A percentile compares a stretch with the other conserved stretches of the same genome.
These are phyloP conservation scores for Dysphania ambrosioides DNA, from an alignment of 148 eudicot genomes.

Conservation along the genomic window DNA sequence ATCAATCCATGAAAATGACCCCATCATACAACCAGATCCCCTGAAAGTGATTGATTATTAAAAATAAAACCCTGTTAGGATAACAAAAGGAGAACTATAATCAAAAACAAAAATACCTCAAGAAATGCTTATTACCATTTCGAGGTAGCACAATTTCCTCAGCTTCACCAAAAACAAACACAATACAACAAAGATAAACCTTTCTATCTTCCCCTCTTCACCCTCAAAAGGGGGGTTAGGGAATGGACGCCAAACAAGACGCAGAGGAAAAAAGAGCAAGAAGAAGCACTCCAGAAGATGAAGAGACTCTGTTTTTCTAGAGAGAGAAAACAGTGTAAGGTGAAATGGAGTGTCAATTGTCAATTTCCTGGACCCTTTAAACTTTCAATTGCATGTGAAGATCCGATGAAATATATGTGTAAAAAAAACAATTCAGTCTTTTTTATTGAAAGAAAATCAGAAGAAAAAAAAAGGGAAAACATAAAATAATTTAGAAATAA, in stretches of 20 bases:
- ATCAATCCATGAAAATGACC: slow-evolving; percentile 27
- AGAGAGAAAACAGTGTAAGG: slow-evolving; percentile 14
- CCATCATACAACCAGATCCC: slow-evolving; percentile 21
- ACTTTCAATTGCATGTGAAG: slow-evolving; percentile 32
- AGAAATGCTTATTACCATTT: slow-evolving; percentile 25
- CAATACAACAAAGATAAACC: not conserved
- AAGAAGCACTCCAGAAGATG: no score
- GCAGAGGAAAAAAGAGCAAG: not conserved
- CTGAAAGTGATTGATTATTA: slow-evolving; percentile 21
- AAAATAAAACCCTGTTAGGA: slow-evolving; percentile 4
- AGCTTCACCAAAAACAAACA: slow-evolving; percentile 13
- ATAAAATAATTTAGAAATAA: no score
- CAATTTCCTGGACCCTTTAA: slow-evolving; percentile 27
- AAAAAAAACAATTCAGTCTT: no score
- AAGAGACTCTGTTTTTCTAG: slow-evolving; percentile 3
- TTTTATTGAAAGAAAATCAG: not conserved
- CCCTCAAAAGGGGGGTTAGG: not conserved
- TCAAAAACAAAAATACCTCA: no score
- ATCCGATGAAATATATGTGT: no score
- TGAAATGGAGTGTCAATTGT: slow-evolving; percentile 27
- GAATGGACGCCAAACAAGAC: not conserved
- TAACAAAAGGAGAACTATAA: slow-evolving; percentile 12
- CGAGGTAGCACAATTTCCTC: slow-evolving; percentile 6
- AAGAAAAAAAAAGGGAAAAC: not conserved
- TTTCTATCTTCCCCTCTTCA: slow-evolving; percentile 2